These are phyloP conservation scores for Eruca vesicaria DNA, from an alignment of 441 rosid genomes.

Conservation along the genomic window DNA sequence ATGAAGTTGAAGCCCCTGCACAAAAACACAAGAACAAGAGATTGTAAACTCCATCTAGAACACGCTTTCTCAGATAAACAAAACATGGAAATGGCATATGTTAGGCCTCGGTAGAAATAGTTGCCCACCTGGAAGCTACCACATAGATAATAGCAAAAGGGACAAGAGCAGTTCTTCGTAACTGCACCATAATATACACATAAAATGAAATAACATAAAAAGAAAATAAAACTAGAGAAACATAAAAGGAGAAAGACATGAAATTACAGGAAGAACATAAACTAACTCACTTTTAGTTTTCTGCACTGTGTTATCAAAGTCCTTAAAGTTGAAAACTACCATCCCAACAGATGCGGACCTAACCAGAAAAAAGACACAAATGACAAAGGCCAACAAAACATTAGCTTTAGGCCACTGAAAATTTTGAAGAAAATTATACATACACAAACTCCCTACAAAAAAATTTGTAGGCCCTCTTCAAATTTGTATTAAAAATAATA, in stretches of 20 bases:
- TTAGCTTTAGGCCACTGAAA: background rate
- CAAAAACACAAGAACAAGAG: slow-evolving; percentile 26
- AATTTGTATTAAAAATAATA: too few species aligned
- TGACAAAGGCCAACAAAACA: background rate
- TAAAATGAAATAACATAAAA: background rate
- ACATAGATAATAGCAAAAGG: slow-evolving; percentile 74
- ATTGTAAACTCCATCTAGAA: slow-evolving; percentile 19
- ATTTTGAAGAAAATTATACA: too few species aligned
- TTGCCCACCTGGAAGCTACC: slow-evolving; percentile 68
- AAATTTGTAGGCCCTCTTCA: too few species aligned
- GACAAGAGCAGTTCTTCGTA: too few species aligned
- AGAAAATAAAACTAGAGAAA: background rate
- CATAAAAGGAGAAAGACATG: background rate
- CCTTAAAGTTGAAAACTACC: slow-evolving; percentile 81
- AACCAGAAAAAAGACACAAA: slow-evolving; percentile 9
- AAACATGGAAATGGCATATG: slow-evolving; percentile 1
- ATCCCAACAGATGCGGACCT: slow-evolving; percentile 54
- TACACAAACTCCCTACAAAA: too few species aligned
- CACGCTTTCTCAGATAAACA: background rate
- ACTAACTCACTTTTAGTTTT: slow-evolving; percentile 69
- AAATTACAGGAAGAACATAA: background rate
- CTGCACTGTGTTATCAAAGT: slow-evolving; percentile 52
- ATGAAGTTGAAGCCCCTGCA: slow-evolving; percentile 83
- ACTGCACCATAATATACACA: slow-evolving; percentile 52
- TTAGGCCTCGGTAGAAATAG: slow-evolving; percentile 15